These are phyloP conservation scores for Austroboletus eburneus DNA, from an alignment of 768 basidiomycete genomes.

Conservation along the genomic window DNA sequence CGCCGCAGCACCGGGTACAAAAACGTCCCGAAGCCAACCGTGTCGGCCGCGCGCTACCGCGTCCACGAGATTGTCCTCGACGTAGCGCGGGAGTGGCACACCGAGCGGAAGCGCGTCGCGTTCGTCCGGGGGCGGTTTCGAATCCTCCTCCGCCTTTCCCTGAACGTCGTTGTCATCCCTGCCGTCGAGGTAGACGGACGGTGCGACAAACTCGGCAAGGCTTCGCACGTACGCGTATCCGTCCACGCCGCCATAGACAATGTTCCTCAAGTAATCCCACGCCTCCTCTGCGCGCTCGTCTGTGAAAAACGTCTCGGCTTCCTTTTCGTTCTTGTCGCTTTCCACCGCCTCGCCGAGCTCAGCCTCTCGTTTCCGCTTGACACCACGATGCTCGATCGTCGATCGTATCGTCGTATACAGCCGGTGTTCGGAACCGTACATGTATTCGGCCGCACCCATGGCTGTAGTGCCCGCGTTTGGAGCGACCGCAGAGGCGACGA, in stretches of 20 bases:
- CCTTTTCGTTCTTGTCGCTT: conserved; percentile 1
- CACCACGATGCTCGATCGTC: conserved; percentile 28
- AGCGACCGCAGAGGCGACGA: conserved; percentile 31
- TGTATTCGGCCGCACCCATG: conserved; percentile 1
- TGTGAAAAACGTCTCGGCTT: conserved; percentile 38
- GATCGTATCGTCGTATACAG: conserved; percentile 37
- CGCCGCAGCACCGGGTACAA: conserved; percentile 3
- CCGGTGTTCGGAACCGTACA: conserved; percentile 14
- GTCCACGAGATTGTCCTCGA: conserved; percentile 38
- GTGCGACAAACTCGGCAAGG: conserved; percentile 63
- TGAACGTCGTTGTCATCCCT: no score
- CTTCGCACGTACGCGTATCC: conserved; percentile 75
- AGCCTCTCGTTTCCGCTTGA: conserved; percentile 17
- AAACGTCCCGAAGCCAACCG: conserved; percentile 29
- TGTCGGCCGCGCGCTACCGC: conserved; percentile 41
- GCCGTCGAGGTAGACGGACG: conserved; percentile 9
- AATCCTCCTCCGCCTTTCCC: no score
- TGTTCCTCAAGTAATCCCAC: conserved; percentile 62
- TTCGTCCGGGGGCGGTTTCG: neutral
- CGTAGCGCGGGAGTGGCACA: conserved; percentile 34
- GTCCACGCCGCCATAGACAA: conserved; percentile 79
- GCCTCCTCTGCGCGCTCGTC: conserved; percentile 46
- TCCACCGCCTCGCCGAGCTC: neutral
- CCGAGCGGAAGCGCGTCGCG: conserved; percentile 11
- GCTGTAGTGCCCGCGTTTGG: conserved; percentile 7